Evolutionary conservation across 1,139 yeast species (phyloP), one percentile per base, ranked within the genome.

Genomic region (Saccharomycopsis phalli): DNA sequence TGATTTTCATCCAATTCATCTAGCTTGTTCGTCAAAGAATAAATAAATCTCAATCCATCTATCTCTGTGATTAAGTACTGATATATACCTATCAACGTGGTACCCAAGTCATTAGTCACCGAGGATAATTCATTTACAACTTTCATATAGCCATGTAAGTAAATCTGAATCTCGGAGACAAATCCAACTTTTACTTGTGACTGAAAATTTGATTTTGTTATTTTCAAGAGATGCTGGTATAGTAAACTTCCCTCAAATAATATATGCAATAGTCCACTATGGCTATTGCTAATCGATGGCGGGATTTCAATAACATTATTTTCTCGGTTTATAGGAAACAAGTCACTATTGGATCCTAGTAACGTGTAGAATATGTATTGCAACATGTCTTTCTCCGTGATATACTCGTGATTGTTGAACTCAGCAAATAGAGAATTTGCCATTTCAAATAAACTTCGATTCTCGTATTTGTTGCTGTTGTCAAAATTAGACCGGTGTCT

Each of bases 231-330:
- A 41, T 62, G 59, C 43, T 68, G 69, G 59, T 74, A 83, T 5
- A 86, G 61, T 33, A 88, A 59, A 0, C 87, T 93, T 2, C 86
- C 79, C 56, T 88, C 96, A 35, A 81, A 62, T 1, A 83, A 60
- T 37, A 67, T 61, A 42, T 71, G 74, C 27, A 84, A 56, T 20
- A 79, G 51, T 0, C 78, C 76, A 31, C 81, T 66, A 29, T 74
- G 63, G 18, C 88, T 74, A 47, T 69, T 71, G 19, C 77, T 72
- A 10, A 83, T 57, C 28, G 64, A 60, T 1, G 60, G 50, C 0
- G 94, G 87, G 8, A 83, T 56, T 5, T 62, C 50, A 11, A 63
- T 56, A 17, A 51, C 51, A 21, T 53, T 51, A 5, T 62, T 59
- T 11, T 54, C 50, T 4, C 58, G 57, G 4, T 51, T 52, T 58